Base-by-base conservation (phyloP, 257 asterid genomes). In the Nicotiana benthamiana region DNA sequence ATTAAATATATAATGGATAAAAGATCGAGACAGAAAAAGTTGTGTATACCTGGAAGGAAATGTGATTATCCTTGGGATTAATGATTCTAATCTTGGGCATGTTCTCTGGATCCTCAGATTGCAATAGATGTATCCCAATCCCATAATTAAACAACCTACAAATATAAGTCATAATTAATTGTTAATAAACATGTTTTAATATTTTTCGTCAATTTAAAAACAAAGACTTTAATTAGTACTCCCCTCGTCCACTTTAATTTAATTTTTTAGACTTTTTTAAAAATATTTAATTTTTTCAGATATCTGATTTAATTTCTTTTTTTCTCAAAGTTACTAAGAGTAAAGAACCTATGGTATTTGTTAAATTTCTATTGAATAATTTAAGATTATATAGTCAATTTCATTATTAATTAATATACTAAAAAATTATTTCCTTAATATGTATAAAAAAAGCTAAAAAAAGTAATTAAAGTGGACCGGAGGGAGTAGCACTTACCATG, bases 1-100 rank as follows among this genome's bases (percentile, higher is more conserved):
- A 43, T 30, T 30, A 30, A 4, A 30, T 30, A 30, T 30, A 30
- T 4, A 30, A 18, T 16, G 2, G 16, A 56, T 6, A n/a, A 36
- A 22, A 46, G 17, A 30, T 30, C 32, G 32, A 6, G 18, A 15
- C 34, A 6, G 17, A 66, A 66, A 66, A 28, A 28, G 28, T n/a
- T 57, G 48, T 16, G 18, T 5, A 32, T 61, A 79, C 86, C 9
- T 84, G 87, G 32, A 84, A 84, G 10, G 85, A 84, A 68, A 84
- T 79, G 79, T 84, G 87, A 74, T 84, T 84, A 18, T 82, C 83
- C 81, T 84, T 84, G 0, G 87, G 87, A 75, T 84, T 79, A 63
- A 84, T 82, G 46, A 6, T 28, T 9, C 43, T 61, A 30, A 78
- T 82, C 79, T 70, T 70, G 59, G 84, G 67, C 81, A 56, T 54